Conservation (phyloP, 2,329 filamentous ascomycete species). For the Triangularia setosa region DNA sequence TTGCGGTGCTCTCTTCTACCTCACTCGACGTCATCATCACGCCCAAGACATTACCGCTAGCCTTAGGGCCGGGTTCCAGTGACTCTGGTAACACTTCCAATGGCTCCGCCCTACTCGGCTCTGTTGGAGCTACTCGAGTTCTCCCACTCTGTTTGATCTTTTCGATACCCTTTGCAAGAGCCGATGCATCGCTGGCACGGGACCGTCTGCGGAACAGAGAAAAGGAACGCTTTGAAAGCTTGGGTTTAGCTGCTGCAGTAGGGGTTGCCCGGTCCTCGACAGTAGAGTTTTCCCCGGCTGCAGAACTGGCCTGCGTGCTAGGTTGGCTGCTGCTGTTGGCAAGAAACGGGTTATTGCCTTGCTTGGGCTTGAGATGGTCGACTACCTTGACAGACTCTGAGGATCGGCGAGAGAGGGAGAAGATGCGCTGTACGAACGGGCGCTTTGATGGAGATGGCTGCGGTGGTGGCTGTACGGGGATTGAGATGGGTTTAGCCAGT, state of each 20-base stretch:
- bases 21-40: constrained; percentile 13
- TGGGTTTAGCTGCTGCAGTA: constrained; percentile 11
- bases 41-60: neutral
- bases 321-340: constrained; percentile 7
- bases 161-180: neutral
- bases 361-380: constrained; percentile 10
- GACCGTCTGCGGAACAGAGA: constrained; percentile 14
- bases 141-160: neutral
- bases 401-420: constrained; percentile 20
- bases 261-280: constrained; percentile 1
- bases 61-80: neutral
- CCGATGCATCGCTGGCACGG: constrained; percentile 1
- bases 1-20: neutral
- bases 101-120: neutral
- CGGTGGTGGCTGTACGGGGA: constrained; percentile 5
- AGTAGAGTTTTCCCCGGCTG: neutral
- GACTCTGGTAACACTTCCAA: neutral
- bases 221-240: constrained; percentile 16
- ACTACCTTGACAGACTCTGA: constrained; percentile 16
- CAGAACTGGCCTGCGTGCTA: constrained; percentile 2
- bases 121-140: neutral
- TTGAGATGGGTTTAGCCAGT: neutral
- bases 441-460: neutral
- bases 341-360: constrained; percentile 1
- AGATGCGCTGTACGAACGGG: constrained; percentile 15